These are phyloP conservation scores for Clonostachys rosea DNA, from an alignment of 2,329 filamentous ascomycete species.

Conservation along the genomic window DNA sequence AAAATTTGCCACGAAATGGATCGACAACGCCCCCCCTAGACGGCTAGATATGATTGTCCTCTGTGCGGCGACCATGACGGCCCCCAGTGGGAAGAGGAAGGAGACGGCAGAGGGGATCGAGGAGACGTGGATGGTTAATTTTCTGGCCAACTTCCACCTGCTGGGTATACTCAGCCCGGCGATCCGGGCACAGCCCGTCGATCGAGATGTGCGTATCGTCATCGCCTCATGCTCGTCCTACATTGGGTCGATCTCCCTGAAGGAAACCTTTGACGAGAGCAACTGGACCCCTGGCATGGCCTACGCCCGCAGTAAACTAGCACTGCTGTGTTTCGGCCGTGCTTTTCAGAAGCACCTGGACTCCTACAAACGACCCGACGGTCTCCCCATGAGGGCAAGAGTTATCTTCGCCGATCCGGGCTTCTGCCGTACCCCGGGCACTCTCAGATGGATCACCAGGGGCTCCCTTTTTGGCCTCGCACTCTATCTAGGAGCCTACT, in stretches of 20 bases:
- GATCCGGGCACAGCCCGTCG: slow-evolving; percentile 83
- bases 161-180: slow-evolving; percentile 88
- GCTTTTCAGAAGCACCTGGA: slow-evolving; percentile 92
- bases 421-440: slow-evolving; percentile 78
- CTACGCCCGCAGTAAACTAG: slow-evolving; percentile 67
- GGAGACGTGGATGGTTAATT: slow-evolving; percentile 64
- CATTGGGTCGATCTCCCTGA: slow-evolving; percentile 67
- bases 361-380: slow-evolving; percentile 77
- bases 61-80: slow-evolving; percentile 74
- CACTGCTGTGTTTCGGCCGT: slow-evolving; percentile 82
- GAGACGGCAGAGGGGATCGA: slow-evolving; percentile 19
- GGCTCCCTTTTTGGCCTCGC: slow-evolving; percentile 78
- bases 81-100: slow-evolving; percentile 56
- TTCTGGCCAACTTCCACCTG: slow-evolving; percentile 91
- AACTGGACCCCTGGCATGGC: slow-evolving; percentile 51
- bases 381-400: slow-evolving; percentile 73
- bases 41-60: slow-evolving; percentile 88
- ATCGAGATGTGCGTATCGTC: slow-evolving; percentile 86
- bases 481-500: slow-evolving; percentile 73
- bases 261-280: slow-evolving; percentile 41
- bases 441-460: slow-evolving; percentile 78
- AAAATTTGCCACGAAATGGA: slow-evolving; percentile 94
- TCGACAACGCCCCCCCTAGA: slow-evolving; percentile 88
- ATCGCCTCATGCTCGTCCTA: slow-evolving; percentile 87
- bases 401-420: slow-evolving; percentile 89